Percentiles rank a stretch among this genome's conserved stretches.
Evolutionary conservation across 495 filamentous ascomycete species (phyloP).

Genomic region (Daldinia grandis): DNA sequence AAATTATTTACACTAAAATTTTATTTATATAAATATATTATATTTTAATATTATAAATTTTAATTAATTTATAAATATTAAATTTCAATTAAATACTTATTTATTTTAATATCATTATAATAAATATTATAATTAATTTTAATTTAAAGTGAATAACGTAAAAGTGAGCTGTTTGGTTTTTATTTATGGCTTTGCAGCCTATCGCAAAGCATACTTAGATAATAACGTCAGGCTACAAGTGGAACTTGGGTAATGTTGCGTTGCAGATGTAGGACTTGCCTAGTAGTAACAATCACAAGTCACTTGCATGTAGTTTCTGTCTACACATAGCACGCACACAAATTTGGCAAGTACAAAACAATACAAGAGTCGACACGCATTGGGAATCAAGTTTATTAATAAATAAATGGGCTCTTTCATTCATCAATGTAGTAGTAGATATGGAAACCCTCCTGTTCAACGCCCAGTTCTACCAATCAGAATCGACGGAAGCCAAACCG

Average conservation of each 20-base stretch:
- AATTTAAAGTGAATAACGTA: neutral
- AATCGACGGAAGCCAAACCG: conserved; percentile 10
- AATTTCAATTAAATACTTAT: no score
- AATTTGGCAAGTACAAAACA: conserved; percentile 8
- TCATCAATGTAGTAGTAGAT: conserved; percentile 23
- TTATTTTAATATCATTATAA: no score
- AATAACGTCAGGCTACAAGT: neutral
- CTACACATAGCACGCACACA: neutral
- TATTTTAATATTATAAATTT: no score
- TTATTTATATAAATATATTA: no score
- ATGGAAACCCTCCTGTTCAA: conserved; percentile 22
- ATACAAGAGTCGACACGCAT: neutral
- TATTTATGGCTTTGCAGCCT: neutral
- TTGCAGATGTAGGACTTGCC: conserved; percentile 26
- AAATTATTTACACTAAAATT: no score
- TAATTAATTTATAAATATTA: no score
- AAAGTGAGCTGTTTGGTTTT: neutral
- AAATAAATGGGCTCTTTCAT: conserved; percentile 16
- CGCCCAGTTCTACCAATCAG: conserved; percentile 29
- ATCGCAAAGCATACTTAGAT: neutral
- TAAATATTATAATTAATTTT: no score
- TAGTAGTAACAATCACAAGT: conserved; percentile 3
- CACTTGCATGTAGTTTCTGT: neutral
- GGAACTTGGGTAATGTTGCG: conserved; percentile 12
- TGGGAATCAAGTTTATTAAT: neutral